These are phyloP conservation scores for Durio zibethinus DNA, from an alignment of 345 rosid genomes.

Conservation along the genomic window DNA sequence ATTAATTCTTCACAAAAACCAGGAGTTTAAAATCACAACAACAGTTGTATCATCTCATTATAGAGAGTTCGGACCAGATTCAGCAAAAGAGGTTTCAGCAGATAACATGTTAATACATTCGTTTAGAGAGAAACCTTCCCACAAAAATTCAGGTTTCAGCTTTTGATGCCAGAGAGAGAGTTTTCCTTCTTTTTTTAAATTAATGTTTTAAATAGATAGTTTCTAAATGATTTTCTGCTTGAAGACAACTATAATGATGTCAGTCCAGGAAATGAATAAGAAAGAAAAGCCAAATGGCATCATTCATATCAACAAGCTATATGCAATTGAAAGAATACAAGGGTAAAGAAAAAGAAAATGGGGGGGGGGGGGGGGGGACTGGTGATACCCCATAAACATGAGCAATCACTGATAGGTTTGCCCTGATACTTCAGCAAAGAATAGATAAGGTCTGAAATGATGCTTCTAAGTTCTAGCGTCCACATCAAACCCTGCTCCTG, in stretches of 20 bases:
- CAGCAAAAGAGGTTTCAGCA: not conserved
- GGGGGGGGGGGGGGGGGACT: conserved; percentile 15
- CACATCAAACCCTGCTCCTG: conserved; percentile 73
- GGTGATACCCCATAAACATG: conserved; percentile 10
- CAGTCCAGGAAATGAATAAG: not conserved
- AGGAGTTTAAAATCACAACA: not conserved
- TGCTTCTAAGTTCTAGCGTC: conserved; percentile 53
- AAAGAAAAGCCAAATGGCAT: conserved; percentile 8
- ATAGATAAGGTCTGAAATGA: conserved; percentile 8
- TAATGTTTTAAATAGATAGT: no score
- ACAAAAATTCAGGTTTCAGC: not conserved
- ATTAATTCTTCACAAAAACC: not conserved
- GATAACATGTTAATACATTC: not conserved
- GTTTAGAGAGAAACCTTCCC: not conserved
- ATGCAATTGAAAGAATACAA: conserved; percentile 19
- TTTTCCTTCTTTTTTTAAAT: not conserved
- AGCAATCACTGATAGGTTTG: not conserved
- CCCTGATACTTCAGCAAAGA: conserved; percentile 10
- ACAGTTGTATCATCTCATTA: not conserved
- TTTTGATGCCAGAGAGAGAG: not conserved
- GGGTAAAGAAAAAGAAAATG: not conserved
- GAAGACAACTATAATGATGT: conserved; percentile 1
- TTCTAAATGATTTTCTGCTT: not conserved
- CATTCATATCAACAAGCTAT: conserved; percentile 11
- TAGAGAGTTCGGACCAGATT: not conserved